Conservation (phyloP, 768 basidiomycete genomes). For the Podaxis mareebaensis region DNA sequence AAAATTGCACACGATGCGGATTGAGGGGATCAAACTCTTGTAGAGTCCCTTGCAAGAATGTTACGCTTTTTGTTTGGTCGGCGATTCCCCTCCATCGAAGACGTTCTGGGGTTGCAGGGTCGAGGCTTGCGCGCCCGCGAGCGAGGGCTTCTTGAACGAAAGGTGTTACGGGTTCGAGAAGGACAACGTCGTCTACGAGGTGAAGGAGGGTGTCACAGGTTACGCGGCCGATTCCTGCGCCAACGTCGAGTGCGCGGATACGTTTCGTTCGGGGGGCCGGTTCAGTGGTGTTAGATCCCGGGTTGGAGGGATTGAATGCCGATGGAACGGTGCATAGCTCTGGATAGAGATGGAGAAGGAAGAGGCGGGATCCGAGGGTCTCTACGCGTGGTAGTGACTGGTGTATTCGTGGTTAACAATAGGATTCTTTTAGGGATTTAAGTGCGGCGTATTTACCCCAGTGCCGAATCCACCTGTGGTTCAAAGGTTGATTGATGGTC, state of each 20-base stretch:
- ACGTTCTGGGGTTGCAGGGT: conserved; percentile 21
- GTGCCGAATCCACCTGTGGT: conserved; percentile 39
- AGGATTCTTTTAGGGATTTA: not conserved
- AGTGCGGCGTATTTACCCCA: conserved; percentile 50
- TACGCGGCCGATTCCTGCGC: conserved; percentile 92
- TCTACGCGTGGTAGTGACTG: conserved; percentile 91
- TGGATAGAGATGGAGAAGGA: conserved; percentile 81
- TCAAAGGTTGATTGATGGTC: not conserved
- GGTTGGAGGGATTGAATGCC: conserved; percentile 55
- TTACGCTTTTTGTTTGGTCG: conserved; percentile 66
- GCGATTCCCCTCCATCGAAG: conserved; percentile 67
- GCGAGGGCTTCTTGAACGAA: conserved; percentile 76
- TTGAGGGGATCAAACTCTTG: conserved; percentile 78
- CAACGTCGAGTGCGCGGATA: conserved; percentile 83
- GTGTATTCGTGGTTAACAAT: conserved; percentile 15
- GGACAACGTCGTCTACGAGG: conserved; percentile 82
- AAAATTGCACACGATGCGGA: conserved; percentile 43
- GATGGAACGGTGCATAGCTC: conserved; percentile 78
- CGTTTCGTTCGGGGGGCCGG: conserved; percentile 31
- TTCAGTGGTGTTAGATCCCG: conserved; percentile 14
- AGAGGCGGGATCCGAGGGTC: conserved; percentile 84
- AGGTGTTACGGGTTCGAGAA: conserved; percentile 82
- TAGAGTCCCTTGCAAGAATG: conserved; percentile 76
- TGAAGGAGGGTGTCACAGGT: conserved; percentile 88
- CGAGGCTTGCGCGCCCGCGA: conserved; percentile 35